These are phyloP conservation scores for Talaromyces amestolkiae DNA, from an alignment of 2,329 filamentous ascomycete genomes.

Conservation along the genomic window DNA sequence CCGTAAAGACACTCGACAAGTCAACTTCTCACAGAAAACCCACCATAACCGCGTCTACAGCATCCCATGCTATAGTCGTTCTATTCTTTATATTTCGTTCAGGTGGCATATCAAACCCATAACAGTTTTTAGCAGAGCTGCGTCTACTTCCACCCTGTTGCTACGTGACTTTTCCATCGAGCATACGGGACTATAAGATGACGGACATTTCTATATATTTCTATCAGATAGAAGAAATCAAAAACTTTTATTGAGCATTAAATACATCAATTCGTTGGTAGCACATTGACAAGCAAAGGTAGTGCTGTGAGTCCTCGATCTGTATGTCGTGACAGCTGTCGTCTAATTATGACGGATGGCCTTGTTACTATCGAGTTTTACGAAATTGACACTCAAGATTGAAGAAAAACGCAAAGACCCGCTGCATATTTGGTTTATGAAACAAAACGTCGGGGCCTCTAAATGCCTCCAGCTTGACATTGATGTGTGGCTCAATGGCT, in stretches of 20 bases:
- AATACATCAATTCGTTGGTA: not conserved
- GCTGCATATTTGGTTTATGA: no score
- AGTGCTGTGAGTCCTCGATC: not conserved
- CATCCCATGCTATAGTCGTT: conserved; percentile 37
- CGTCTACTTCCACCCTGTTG: conserved; percentile 51
- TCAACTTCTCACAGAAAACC: conserved; percentile 24
- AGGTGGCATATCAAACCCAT: conserved; percentile 47
- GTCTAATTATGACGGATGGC: not conserved
- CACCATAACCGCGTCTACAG: conserved; percentile 38
- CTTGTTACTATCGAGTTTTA: not conserved
- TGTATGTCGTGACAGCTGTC: conserved; percentile 5
- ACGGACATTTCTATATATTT: conserved; percentile 45
- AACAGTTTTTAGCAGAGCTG: conserved; percentile 51
- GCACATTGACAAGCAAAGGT: not conserved
- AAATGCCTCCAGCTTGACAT: no score
- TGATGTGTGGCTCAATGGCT: no score
- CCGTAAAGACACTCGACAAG: no score
- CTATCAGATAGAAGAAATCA: not conserved
- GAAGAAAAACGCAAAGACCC: no score
- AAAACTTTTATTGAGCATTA: not conserved
- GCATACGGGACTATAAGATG: conserved; percentile 47
- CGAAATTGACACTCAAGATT: no score
- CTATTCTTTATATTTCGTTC: conserved; percentile 42
- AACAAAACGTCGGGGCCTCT: no score
- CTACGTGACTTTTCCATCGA: conserved; percentile 33